Conservation (phyloP, 2,329 filamentous ascomycete species). For the Hypoxylon sp. region DNA sequence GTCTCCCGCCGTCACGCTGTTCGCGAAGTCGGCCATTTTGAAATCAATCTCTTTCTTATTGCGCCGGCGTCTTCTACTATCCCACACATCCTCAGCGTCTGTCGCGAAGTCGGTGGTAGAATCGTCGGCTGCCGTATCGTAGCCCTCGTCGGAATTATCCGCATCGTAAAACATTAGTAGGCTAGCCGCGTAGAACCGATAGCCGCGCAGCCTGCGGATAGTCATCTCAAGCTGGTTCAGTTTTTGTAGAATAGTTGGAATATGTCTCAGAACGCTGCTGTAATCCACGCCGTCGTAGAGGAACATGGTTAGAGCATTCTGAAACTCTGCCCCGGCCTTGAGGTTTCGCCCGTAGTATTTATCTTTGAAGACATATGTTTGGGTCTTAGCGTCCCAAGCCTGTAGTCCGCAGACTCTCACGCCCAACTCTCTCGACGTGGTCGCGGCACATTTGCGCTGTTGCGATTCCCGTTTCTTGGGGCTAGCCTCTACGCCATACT, state of each 20-base stretch:
- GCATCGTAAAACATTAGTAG: slow-evolving; percentile 97
- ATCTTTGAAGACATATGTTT: slow-evolving; percentile 95
- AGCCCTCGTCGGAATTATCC: slow-evolving; percentile 70
- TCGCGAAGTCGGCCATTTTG: slow-evolving; percentile 98
- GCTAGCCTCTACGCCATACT: slow-evolving; percentile 93
- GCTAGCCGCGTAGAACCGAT: slow-evolving; percentile 95
- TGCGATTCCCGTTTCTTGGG: slow-evolving; percentile 96
- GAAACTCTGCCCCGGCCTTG: slow-evolving; percentile 89
- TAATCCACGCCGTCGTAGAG: slow-evolving; percentile 91
- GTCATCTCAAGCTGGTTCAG: slow-evolving; percentile 86
- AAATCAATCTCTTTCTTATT: slow-evolving; percentile 81
- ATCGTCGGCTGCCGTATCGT: slow-evolving; percentile 68
- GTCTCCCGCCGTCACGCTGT: slow-evolving; percentile 93
- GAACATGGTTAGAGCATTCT: slow-evolving; percentile 88
- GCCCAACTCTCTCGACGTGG: slow-evolving; percentile 91
- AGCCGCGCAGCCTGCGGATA: slow-evolving; percentile 83
- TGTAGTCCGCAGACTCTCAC: slow-evolving; percentile 96
- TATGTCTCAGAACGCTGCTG: slow-evolving; percentile 85
- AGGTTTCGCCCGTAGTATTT: slow-evolving; percentile 96
- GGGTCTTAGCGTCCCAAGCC: slow-evolving; percentile 88
- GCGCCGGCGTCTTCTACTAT: slow-evolving; percentile 60
- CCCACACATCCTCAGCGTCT: slow-evolving; percentile 68
- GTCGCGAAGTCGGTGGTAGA: slow-evolving; percentile 72
- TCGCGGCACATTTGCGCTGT: slow-evolving; percentile 90
- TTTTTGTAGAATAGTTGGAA: slow-evolving; percentile 89